Evolutionary conservation across 805 yeast species (phyloP).

Genomic region (Kazachstania taianensis): DNA sequence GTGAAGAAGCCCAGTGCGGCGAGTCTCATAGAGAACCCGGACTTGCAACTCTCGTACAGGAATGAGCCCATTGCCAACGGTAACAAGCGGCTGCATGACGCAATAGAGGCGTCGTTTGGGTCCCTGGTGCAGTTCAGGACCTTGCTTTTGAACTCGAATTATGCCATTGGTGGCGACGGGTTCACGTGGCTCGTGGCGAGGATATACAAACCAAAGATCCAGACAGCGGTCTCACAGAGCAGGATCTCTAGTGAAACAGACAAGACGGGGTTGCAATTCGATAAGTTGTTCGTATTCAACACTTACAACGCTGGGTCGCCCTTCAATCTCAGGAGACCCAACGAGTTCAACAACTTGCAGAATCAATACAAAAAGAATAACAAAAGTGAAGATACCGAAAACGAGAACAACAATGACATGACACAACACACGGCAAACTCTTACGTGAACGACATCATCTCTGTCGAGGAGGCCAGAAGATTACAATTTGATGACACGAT

Average conservation of each 20-base stretch:
- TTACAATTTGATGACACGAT: slow-evolving; percentile 16
- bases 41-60: slow-evolving; percentile 17
- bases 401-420: too few species aligned
- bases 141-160: slow-evolving; percentile 57
- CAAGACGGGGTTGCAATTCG: slow-evolving; percentile 23
- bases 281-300: slow-evolving; percentile 56
- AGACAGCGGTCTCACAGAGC: too few species aligned
- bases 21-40: slow-evolving; percentile 37
- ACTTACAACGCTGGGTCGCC: slow-evolving; percentile 90
- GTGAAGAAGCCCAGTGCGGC: slow-evolving; percentile 7
- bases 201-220: slow-evolving; percentile 11
- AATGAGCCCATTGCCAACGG: background rate
- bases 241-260: too few species aligned
- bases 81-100: slow-evolving; percentile 2
- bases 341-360: slow-evolving; percentile 13
- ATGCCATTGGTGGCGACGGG: slow-evolving; percentile 78
- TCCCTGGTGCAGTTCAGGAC: slow-evolving; percentile 66
- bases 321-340: slow-evolving; percentile 43
- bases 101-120: slow-evolving; percentile 45
- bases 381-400: slow-evolving; percentile 1
- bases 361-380: slow-evolving; percentile 5
- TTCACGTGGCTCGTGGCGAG: slow-evolving; percentile 78
- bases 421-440: slow-evolving; percentile 1
- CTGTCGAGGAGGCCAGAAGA: slow-evolving; percentile 34
- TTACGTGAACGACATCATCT: slow-evolving; percentile 9